phyloP scores from a whole-genome alignment of 2,329 filamentous ascomycete species.

The Lachnellula subtilissima region DNA sequence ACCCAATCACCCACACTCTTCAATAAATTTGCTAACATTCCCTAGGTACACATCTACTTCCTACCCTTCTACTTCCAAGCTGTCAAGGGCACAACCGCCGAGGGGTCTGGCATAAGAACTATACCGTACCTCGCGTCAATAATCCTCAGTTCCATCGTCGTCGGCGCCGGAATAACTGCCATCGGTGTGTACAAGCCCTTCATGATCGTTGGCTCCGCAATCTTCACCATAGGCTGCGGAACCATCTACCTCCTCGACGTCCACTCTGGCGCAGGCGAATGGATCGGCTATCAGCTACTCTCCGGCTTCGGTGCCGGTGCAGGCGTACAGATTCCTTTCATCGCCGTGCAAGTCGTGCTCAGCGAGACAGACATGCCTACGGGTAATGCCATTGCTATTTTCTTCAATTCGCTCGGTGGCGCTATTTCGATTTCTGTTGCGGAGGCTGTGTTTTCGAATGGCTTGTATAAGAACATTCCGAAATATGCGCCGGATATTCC shows the following conservation, averaged over 20 bases:
- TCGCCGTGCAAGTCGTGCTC: slow-evolving; percentile 47
- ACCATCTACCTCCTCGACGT: slow-evolving; percentile 38
- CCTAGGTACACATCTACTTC: slow-evolving; percentile 48
- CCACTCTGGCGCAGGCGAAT: slow-evolving; percentile 40
- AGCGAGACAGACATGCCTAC: slow-evolving; percentile 48
- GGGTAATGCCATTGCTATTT: slow-evolving; percentile 52
- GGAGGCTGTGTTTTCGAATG: slow-evolving; percentile 42
- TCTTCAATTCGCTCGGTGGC: slow-evolving; percentile 54
- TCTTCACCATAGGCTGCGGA: slow-evolving; percentile 42
- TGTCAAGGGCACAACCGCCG: slow-evolving; percentile 37
- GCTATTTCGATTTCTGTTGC: slow-evolving; percentile 55
- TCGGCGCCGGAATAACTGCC: slow-evolving; percentile 36
- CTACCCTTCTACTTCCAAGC: slow-evolving; percentile 49
- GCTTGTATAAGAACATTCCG: slow-evolving; percentile 28
- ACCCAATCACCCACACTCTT: background rate
- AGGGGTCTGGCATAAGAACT: slow-evolving; percentile 37
- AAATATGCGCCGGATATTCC: slow-evolving; percentile 26
- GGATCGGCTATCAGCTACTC: slow-evolving; percentile 51
- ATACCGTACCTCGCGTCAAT: slow-evolving; percentile 42
- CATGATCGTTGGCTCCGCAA: slow-evolving; percentile 40
- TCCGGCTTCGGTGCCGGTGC: slow-evolving; percentile 43
- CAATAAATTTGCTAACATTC: slow-evolving; percentile 33
- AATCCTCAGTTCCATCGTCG: slow-evolving; percentile 37
- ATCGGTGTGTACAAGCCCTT: slow-evolving; percentile 41
- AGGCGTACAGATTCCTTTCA: slow-evolving; percentile 43